Evolutionary conservation across 208 protist species (phyloP).

Genomic region (Trypanosomatidae sp.): DNA sequence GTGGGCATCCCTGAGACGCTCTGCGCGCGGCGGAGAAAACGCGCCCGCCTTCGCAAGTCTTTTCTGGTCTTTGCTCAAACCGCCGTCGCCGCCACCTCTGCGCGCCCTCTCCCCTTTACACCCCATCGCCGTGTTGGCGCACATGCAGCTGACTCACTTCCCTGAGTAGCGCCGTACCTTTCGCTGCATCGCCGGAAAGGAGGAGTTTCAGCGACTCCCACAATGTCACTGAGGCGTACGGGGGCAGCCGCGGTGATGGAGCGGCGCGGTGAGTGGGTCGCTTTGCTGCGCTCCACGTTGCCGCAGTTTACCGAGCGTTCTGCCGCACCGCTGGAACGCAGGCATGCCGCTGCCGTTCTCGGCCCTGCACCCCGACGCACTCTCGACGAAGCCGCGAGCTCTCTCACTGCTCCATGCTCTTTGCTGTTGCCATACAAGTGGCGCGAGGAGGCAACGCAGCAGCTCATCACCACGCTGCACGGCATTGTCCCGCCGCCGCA

Average conservation of each 20-base stretch:
- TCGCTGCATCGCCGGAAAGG: background rate
- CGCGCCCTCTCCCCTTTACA: background rate
- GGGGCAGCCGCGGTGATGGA: constrained; percentile 7
- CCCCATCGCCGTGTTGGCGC: background rate
- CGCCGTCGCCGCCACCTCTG: background rate
- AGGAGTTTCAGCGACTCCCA: background rate
- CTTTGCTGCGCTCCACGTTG: constrained; percentile 12
- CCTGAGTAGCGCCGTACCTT: background rate
- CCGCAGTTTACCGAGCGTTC: constrained; percentile 15
- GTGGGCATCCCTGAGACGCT: too few species aligned
- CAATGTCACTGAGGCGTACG: background rate
- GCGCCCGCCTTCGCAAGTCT: background rate
- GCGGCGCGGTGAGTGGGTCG: constrained; percentile 24
- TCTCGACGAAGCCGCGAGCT: constrained; percentile 10
- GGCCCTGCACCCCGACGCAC: constrained; percentile 5
- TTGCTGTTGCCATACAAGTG: constrained; percentile 34
- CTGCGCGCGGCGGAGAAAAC: background rate
- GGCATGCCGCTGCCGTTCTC: constrained; percentile 6
- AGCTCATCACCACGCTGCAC: constrained; percentile 34
- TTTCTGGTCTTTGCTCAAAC: background rate
- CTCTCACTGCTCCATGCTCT: background rate
- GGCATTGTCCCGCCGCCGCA: constrained; percentile 40
- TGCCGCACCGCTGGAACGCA: constrained; percentile 2
- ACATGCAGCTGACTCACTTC: background rate
- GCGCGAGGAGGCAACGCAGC: constrained; percentile 14